Evolutionary conservation across 257 asterid species (phyloP).

Genomic region (Ilex asprella): DNA sequence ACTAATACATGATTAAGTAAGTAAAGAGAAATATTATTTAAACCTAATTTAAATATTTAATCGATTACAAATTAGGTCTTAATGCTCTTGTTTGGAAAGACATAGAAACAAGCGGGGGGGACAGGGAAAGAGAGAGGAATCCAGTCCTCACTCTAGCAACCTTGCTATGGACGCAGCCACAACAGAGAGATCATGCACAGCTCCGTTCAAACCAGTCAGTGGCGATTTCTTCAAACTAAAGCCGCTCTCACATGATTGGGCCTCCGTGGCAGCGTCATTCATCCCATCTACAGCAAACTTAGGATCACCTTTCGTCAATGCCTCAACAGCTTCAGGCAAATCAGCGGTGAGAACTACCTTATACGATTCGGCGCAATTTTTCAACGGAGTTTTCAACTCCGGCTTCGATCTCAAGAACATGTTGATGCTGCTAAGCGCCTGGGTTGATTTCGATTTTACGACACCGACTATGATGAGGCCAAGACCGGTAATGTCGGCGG

Average conservation of each 20-base stretch:
- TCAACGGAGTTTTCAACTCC: slow-evolving; percentile 19
- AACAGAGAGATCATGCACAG: background rate
- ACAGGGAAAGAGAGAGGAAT: no score
- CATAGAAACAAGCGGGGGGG: no score
- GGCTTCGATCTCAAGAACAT: slow-evolving; percentile 21
- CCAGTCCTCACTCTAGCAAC: background rate
- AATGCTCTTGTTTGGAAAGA: no score
- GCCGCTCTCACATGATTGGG: slow-evolving; percentile 38
- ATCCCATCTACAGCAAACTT: slow-evolving; percentile 54
- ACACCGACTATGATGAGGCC: slow-evolving; percentile 40
- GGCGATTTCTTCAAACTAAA: slow-evolving; percentile 23
- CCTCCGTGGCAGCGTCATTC: slow-evolving; percentile 50
- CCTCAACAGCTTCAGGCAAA: slow-evolving; percentile 45
- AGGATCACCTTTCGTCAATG: slow-evolving; percentile 34
- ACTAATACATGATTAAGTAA: no score
- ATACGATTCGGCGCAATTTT: slow-evolving; percentile 23
- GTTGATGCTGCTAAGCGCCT: slow-evolving; percentile 12
- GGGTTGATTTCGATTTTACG: slow-evolving; percentile 21
- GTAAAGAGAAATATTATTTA: no score
- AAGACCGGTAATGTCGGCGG: background rate
- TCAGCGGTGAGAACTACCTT: slow-evolving; percentile 32
- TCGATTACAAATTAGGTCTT: no score
- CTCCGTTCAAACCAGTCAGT: slow-evolving; percentile 17
- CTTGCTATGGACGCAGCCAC: background rate
- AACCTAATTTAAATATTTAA: no score